Percentiles rank a stretch among this genome's conserved stretches.
Conservation (phyloP, 2,329 filamentous ascomycete species). For the Exophiala bonariae region DNA sequence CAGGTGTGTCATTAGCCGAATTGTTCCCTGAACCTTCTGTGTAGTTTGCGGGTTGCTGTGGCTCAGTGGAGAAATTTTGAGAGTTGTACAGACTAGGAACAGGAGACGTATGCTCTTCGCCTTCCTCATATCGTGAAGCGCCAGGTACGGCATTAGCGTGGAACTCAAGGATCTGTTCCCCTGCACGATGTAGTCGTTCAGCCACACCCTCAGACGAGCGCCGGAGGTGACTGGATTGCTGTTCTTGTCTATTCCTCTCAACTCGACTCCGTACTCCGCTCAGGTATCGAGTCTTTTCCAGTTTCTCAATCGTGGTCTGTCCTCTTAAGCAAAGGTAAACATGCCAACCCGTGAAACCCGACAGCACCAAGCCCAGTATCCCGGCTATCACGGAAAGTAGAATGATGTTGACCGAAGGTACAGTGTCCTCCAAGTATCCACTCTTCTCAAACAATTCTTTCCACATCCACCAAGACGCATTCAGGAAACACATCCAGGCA, state of each 20-base stretch:
- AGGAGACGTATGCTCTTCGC: conserved; percentile 59
- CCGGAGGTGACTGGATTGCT: conserved; percentile 47
- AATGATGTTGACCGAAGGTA: conserved; percentile 91
- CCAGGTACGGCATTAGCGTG: conserved; percentile 80
- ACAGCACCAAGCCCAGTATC: conserved; percentile 86
- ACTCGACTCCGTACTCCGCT: conserved; percentile 73
- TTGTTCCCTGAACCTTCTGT: conserved; percentile 13
- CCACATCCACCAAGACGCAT: conserved; percentile 81
- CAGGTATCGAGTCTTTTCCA: conserved; percentile 94
- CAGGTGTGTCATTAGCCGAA: conserved; percentile 21
- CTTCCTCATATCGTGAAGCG: conserved; percentile 78
- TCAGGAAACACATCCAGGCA: conserved; percentile 77
- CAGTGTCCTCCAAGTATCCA: conserved; percentile 70
- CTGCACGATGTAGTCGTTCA: conserved; percentile 57
- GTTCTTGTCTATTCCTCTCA: conserved; percentile 61
- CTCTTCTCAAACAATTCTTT: conserved; percentile 72
- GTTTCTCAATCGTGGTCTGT: conserved; percentile 91
- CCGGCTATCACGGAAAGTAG: conserved; percentile 82
- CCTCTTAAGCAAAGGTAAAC: conserved; percentile 74
- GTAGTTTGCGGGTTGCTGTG: conserved; percentile 6
- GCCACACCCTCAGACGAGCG: conserved; percentile 31
- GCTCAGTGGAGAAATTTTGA: conserved; percentile 1
- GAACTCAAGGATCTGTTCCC: conserved; percentile 76
- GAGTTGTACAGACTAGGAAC: conserved; percentile 21
- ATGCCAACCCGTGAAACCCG: conserved; percentile 91